Conservation (phyloP, 176 grass and related monocot species). For the Juncus inflexus region DNA sequence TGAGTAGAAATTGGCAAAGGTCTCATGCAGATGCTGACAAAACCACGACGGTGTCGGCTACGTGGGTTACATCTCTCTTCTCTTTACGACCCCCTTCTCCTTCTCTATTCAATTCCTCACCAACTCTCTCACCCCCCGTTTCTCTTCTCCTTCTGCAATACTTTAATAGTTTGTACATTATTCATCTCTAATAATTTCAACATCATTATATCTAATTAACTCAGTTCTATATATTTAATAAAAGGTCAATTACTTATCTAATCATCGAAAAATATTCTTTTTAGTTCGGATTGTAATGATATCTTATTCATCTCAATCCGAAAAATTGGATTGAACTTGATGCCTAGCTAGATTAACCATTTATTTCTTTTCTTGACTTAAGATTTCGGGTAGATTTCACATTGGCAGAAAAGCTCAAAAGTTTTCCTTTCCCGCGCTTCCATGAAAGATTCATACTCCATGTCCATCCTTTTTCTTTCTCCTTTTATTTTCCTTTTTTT, state of each 20-base stretch:
- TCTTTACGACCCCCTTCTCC: too few species aligned
- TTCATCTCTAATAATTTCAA: too few species aligned
- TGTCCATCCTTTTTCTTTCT: background rate
- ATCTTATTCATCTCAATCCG: too few species aligned
- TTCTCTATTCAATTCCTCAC: background rate
- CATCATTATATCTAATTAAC: too few species aligned
- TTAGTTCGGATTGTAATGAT: too few species aligned
- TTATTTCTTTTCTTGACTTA: too few species aligned
- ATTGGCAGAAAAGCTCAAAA: constrained; percentile 8
- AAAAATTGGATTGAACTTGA: too few species aligned
- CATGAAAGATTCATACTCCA: constrained; percentile 24
- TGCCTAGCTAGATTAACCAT: too few species aligned
- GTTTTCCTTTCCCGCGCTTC: constrained; percentile 24
- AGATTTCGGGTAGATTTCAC: too few species aligned
- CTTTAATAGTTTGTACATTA: background rate
- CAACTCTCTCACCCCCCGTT: constrained; percentile 6
- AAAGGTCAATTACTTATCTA: too few species aligned
- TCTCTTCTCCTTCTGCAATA: background rate
- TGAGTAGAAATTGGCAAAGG: background rate
- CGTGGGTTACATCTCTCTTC: constrained; percentile 13
- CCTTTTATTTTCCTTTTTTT: background rate
- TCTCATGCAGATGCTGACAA: background rate
- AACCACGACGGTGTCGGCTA: constrained; percentile 22
- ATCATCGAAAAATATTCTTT: too few species aligned
- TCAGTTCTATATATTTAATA: too few species aligned